Evolutionary conservation across 495 filamentous ascomycete genomes (phyloP), one percentile per base, ranked within the genome.

Genomic region (Xylaria castorea): DNA sequence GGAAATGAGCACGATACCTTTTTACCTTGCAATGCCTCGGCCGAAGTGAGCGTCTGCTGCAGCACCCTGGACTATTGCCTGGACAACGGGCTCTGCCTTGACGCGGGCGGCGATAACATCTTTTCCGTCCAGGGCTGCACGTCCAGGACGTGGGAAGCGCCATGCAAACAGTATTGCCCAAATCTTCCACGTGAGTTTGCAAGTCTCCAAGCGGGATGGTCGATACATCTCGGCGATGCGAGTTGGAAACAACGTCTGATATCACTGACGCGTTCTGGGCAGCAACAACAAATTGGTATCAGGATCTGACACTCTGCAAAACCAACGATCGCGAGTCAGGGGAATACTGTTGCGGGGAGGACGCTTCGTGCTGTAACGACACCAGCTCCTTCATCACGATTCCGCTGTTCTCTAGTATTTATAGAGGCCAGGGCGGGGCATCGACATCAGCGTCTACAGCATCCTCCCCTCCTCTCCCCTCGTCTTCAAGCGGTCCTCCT

Each of bases 401-500:
- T 22, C 58, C 42, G 20, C 62, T 67, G 14, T 68, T 70, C 34
- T 66, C 67, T 32, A 57, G 57, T 16, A 66, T 75, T 46, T 46
- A 16, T n/a, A 61, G 71, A 25, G 70, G 57, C 5, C 34, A 70
- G 4, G 42, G 25, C 3, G 63, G 22, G 8, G 25, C 25, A 48
- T 50, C 42, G 40, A 18, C 46, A 30, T 36, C 38, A 20, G 3
- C 38, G 18, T 7, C 46, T 20, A 20, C 46, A 20, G 2, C 18
- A n/a, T n/a, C 46, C 5, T 7, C 16, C 50, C 50, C n/a, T 53
- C 25, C 32, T 60, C 1, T 16, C 55, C 3, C 18, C 16, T 60
- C 55, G 2, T 60, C 55, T 60, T 8, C 27, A 9, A 57, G 79
- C 27, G 94, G 87, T 36, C 91, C 22, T 25, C 22, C 50, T 14